phyloP scores from a whole-genome alignment of 2,329 filamentous ascomycete species.

The Colletotrichum paranaense region DNA sequence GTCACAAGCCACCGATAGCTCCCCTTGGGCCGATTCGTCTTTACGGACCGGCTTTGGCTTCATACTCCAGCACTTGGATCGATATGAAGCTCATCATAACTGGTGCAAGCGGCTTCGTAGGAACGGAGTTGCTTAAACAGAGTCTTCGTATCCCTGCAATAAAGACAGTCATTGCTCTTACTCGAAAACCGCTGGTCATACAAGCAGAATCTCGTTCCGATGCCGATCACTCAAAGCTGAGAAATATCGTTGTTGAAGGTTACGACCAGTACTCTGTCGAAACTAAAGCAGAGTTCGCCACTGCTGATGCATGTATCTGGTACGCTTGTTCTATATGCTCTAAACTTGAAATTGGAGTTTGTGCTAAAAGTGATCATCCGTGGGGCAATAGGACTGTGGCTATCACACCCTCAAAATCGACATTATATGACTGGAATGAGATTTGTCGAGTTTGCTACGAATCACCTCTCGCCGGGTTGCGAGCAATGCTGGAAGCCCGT shows the following conservation, averaged over 20 bases:
- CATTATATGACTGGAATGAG: constrained; percentile 46
- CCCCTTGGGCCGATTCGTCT: no score
- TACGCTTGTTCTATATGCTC: constrained; percentile 28
- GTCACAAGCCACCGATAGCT: no score
- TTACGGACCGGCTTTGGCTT: no score
- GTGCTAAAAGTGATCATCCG: no score
- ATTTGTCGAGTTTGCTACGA: constrained; percentile 54
- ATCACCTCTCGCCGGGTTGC: constrained; percentile 43
- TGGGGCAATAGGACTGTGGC: constrained; percentile 40
- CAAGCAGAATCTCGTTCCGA: constrained; percentile 36
- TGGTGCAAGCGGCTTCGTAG: constrained; percentile 56
- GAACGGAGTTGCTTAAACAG: constrained; percentile 55
- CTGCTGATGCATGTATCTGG: constrained; percentile 57
- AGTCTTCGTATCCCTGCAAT: constrained; percentile 49
- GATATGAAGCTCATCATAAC: constrained; percentile 57
- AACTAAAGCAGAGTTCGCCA: constrained; percentile 51
- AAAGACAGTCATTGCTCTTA: constrained; percentile 54
- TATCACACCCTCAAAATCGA: constrained; percentile 41
- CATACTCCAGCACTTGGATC: constrained; percentile 35
- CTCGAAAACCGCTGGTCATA: constrained; percentile 47
- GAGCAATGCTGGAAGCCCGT: constrained; percentile 36
- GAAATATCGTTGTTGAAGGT: constrained; percentile 51
- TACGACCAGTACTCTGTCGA: constrained; percentile 53
- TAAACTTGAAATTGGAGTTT: no score
- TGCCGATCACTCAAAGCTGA: constrained; percentile 49